Conservation (phyloP, 1,139 yeast species). For the Pneumocystis oryctolagi region DNA sequence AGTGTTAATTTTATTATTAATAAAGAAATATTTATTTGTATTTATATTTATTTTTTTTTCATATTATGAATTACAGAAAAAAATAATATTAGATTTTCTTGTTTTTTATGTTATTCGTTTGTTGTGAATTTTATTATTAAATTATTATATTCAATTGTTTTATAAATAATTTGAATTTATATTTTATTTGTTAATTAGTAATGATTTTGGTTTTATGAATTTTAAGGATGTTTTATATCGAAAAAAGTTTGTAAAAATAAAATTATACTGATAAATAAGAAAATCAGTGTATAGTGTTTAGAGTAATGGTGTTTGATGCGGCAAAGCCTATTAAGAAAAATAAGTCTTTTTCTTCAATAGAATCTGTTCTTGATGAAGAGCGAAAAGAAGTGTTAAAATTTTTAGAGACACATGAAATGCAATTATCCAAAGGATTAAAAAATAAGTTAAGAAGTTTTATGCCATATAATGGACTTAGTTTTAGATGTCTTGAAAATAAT, state of each 20-base stretch:
- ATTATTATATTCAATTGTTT: not conserved
- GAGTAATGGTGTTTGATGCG: constrained; percentile 5
- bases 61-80: no score
- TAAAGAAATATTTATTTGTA: no score
- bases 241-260: not conserved
- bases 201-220: not conserved
- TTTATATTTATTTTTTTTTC: no score
- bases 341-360: constrained; percentile 28
- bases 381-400: constrained; percentile 28
- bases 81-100: not conserved
- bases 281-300: not conserved
- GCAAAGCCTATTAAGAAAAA: constrained; percentile 1
- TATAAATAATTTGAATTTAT: not conserved
- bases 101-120: not conserved
- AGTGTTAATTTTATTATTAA: not conserved
- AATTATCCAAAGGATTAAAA: constrained; percentile 5
- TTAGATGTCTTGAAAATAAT: constrained; percentile 8
- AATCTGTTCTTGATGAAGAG: constrained; percentile 35
- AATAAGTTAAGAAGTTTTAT: constrained; percentile 15
- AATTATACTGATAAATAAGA: not conserved
- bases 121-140: not conserved
- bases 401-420: constrained; percentile 15
- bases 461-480: not conserved
- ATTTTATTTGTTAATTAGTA: not conserved
- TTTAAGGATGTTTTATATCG: not conserved